These are phyloP conservation scores for Candida sp. DNA, from an alignment of 1,139 yeast species.

Conservation along the genomic window DNA sequence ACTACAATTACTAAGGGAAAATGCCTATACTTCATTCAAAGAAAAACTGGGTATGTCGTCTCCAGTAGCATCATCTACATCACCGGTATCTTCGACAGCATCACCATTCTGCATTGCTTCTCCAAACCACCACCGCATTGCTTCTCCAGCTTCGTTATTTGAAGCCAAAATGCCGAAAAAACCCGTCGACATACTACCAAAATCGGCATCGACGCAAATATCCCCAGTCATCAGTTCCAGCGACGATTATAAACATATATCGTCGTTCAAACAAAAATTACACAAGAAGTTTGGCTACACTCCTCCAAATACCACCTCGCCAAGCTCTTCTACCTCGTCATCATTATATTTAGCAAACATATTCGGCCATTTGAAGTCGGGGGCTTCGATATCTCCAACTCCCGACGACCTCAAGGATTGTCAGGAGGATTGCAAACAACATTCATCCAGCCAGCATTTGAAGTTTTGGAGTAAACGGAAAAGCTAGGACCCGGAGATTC, in stretches of 20 bases:
- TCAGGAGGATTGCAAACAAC: background rate
- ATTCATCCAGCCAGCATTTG: background rate
- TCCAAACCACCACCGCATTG: background rate
- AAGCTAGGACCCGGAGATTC: too few species aligned
- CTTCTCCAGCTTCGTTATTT: background rate
- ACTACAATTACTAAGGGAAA: constrained; percentile 42
- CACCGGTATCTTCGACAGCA: constrained; percentile 8
- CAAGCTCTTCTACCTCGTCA: constrained; percentile 10
- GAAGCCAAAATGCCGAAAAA: background rate
- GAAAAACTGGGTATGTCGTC: background rate
- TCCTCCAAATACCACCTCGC: background rate
- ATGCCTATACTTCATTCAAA: constrained; percentile 27
- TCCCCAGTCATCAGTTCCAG: background rate
- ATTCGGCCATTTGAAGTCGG: constrained; percentile 24
- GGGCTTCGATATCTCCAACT: background rate
- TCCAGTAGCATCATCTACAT: constrained; percentile 1
- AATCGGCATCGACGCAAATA: background rate
- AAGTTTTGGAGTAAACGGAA: constrained; percentile 1
- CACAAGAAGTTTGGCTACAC: background rate
- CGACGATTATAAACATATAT: background rate
- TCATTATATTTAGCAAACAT: constrained; percentile 23
- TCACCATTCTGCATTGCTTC: constrained; percentile 5
- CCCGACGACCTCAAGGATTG: background rate
- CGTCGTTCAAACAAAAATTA: background rate
- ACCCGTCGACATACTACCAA: background rate